phyloP scores from a whole-genome alignment of 2,329 filamentous ascomycete genomes.

The Fusarium citri region DNA sequence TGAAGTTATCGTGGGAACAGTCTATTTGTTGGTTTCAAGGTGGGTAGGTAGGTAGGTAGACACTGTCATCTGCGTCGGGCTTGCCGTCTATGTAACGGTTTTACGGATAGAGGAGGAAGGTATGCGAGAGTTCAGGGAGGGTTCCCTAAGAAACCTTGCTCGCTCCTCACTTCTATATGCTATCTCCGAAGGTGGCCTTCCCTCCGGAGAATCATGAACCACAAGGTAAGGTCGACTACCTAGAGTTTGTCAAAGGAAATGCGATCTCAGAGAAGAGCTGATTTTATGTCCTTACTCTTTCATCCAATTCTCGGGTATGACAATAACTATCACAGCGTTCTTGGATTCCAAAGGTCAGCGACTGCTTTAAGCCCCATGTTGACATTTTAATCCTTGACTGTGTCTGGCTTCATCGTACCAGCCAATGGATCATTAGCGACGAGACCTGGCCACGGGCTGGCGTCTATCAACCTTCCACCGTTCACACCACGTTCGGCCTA shows the following conservation, averaged over 20 bases:
- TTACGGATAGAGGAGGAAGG: not conserved
- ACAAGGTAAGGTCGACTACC: not conserved
- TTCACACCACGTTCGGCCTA: constrained; percentile 37
- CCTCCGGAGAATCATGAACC: not conserved
- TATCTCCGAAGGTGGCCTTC: not conserved
- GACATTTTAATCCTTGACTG: constrained; percentile 29
- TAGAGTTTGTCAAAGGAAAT: not conserved
- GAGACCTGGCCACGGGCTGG: constrained; percentile 33
- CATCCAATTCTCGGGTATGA: not conserved
- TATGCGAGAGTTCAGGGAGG: constrained; percentile 26
- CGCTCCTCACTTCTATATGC: not conserved
- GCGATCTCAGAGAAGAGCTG: not conserved
- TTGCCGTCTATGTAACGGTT: constrained; percentile 21
- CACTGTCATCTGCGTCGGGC: constrained; percentile 23
- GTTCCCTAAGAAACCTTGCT: constrained; percentile 18
- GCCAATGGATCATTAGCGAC: constrained; percentile 33
- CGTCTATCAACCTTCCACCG: constrained; percentile 41
- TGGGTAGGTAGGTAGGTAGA: not conserved
- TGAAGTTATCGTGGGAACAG: constrained; percentile 6
- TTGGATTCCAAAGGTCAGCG: not conserved
- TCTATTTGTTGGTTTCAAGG: not conserved
- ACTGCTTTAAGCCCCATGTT: constrained; percentile 22
- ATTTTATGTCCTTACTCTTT: not conserved
- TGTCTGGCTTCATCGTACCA: constrained; percentile 22
- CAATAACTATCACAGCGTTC: not conserved